Conservation (phyloP, 805 yeast species). For the Candida pini region DNA sequence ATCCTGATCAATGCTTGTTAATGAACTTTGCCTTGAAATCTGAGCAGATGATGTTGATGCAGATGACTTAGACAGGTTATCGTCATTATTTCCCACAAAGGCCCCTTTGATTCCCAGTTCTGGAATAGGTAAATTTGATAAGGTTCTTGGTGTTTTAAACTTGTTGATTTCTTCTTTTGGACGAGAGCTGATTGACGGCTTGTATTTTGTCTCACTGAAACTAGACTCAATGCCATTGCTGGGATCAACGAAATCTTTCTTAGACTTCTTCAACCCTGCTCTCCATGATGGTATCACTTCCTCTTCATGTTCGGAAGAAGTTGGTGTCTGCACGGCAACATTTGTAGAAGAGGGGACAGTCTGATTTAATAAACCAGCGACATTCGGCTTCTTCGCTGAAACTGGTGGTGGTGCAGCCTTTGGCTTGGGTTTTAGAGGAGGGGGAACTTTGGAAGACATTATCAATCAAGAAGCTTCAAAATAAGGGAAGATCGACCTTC, state of each 20-base stretch:
- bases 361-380: too few relatives aligned
- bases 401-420: conserved; percentile 25
- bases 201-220: neutral
- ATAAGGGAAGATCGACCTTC: too few relatives aligned
- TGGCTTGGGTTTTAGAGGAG: conserved; percentile 29
- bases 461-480: too few relatives aligned
- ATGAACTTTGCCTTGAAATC: conserved; percentile 4
- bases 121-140: conserved; percentile 1
- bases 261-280: conserved; percentile 12
- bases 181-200: neutral
- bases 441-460: conserved; percentile 25
- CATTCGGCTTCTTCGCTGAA: conserved; percentile 20
- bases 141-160: conserved; percentile 2
- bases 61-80: neutral
- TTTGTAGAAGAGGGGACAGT: neutral
- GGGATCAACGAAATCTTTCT: conserved; percentile 4
- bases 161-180: conserved; percentile 1
- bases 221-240: conserved; percentile 6
- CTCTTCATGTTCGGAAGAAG: conserved; percentile 1
- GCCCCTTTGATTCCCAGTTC: neutral
- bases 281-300: conserved; percentile 11
- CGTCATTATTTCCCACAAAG: conserved; percentile 2
- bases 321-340: too few relatives aligned
- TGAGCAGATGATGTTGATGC: conserved; percentile 1
- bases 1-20: neutral